Evolutionary conservation across 495 filamentous ascomycete species (phyloP), one percentile per base, ranked within the genome.

Genomic region (Clohesyomyces aquaticus): DNA sequence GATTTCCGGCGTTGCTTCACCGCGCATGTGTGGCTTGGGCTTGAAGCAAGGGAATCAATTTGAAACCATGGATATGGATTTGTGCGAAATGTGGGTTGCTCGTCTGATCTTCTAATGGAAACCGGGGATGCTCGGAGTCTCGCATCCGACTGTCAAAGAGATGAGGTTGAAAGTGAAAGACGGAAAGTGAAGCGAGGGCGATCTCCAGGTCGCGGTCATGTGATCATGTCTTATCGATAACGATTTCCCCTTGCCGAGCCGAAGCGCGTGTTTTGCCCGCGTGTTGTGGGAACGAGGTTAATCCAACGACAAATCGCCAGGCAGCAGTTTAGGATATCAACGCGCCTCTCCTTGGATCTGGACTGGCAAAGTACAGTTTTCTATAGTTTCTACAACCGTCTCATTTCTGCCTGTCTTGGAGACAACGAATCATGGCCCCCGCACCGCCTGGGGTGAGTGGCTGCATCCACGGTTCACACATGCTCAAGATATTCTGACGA

Each of bases 371-470:
- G n/a, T n/a, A n/a, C n/a, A n/a, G n/a, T n/a, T n/a, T n/a, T n/a
- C n/a, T n/a, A n/a, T n/a, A n/a, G n/a, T n/a, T n/a, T n/a, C n/a
- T n/a, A n/a, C n/a, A n/a, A n/a, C n/a, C n/a, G n/a, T n/a, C n/a
- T n/a, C n/a, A n/a, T n/a, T n/a, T n/a, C 35, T n/a, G n/a, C 35
- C n/a, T 41, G 35, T n/a, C 9, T 9, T 41, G 35, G 32, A 57
- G 10, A 11, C 16, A 22, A 43, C 11, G 2, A 29, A 56, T 19
- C 8, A 64, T 64, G 61, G 61, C 53, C 12, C 53, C 54, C 21
- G 61, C 61, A 45, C 61, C 61, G 23, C 61, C 61, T 11, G 53
- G 52, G 54, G 61, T 64, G 41, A 57, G 45, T 51, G 14, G 11
- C 35, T 48, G 25, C 21, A 16, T 48, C 25, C 27, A 26, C 16